Evolutionary conservation across 352 stramenopile genomes (phyloP), one percentile per base, ranked within the genome.

Genomic region (Pythium folliculosum): DNA sequence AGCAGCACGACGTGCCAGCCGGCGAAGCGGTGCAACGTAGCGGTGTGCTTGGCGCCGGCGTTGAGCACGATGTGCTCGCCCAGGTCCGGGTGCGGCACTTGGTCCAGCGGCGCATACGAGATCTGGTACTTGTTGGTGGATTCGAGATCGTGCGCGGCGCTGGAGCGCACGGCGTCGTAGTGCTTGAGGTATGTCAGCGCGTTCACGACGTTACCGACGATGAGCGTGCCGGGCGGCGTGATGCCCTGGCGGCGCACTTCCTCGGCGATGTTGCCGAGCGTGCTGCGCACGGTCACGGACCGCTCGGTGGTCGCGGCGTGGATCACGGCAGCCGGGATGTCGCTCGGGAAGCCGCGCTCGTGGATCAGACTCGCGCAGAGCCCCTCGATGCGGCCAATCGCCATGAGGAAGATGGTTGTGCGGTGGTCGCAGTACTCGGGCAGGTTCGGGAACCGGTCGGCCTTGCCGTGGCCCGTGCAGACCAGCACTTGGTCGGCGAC

Each of bases 391-490:
- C 97, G 82, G 49, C 96, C 95, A 63, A 99, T 97, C 19, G 95
- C 95, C 97, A 99, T 99, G 65, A 99, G 82, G 81, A 99, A 99
- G 23, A 99, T 94, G 9, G 97, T 92, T 23, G 97, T 99, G 69
- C 97, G 93, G 77, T 98, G 90, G 60, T 89, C 79, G 75, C 98
- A 97, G 77, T 98, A 99, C 70, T 93, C 82, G 58, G 97, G 96
- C 27, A 99, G 81, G 73, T 98, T 94, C 6, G 91, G 90, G 58
- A 85, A 90, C 9, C 88, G 90, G 63, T 95, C 90, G 57, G 98
- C 85, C 65, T 95, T 90, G 65, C 95, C 96, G 74, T 98, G 98
- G 37, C 95, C 96, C 12, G 96, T 99, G 76, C 93, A 98, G 9
- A 93, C 74, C 0, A 93, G 77, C 58, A 96, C 77, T 78, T 99